Evolutionary conservation across 1,284 basidiomycete species (phyloP).

Genomic region (Trichosporon coremiiforme): DNA sequence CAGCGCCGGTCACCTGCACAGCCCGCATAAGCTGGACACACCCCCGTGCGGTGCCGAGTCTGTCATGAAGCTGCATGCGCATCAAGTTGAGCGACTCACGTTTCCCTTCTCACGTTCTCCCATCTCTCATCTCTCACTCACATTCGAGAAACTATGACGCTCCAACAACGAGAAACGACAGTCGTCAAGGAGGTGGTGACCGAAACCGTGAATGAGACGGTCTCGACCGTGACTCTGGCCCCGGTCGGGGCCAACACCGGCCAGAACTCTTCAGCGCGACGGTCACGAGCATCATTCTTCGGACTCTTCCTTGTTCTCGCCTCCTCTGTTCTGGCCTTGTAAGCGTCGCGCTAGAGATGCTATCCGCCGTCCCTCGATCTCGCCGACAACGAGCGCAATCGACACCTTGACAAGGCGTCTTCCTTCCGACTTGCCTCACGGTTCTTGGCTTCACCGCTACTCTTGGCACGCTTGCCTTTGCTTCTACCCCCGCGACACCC

Average conservation of each 20-base stretch:
- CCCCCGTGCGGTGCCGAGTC: background rate
- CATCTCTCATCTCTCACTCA: no score
- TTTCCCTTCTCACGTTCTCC: no score
- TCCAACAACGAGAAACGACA: background rate
- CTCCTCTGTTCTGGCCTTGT: background rate
- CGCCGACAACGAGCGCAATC: no score
- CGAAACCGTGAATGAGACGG: slow-evolving; percentile 1
- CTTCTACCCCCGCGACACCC: background rate
- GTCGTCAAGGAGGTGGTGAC: background rate
- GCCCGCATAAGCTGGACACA: background rate
- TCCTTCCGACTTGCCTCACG: background rate
- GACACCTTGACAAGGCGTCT: no score
- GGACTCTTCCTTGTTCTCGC: background rate
- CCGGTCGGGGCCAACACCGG: background rate
- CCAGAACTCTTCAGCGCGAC: background rate
- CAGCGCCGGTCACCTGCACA: background rate
- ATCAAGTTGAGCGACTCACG: no score
- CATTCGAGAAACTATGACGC: no score
- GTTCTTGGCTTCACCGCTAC: background rate
- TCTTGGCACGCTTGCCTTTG: background rate
- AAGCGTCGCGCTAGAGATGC: background rate
- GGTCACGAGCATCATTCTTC: background rate
- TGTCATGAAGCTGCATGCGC: no score
- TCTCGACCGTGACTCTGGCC: slow-evolving; percentile 6
- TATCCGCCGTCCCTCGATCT: no score